phyloP scores from a whole-genome alignment of 148 eudicot species.

The Rhododendron molle region DNA sequence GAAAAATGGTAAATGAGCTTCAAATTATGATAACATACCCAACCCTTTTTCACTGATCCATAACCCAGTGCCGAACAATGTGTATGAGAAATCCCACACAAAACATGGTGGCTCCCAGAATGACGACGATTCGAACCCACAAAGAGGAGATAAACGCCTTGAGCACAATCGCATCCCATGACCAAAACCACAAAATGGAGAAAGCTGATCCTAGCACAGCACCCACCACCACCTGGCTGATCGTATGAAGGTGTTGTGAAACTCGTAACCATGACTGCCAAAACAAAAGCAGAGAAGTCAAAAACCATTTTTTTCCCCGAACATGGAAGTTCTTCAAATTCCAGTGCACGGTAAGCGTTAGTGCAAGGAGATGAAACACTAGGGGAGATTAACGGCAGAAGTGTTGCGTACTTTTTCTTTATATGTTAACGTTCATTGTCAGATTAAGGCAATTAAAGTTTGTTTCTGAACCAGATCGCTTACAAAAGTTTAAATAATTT shows the following conservation, averaged over 20 bases:
- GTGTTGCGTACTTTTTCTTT: not conserved
- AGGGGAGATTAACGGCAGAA: not conserved
- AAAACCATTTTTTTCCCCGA: not conserved
- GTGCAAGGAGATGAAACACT: not conserved
- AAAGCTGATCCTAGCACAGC: slow-evolving; percentile 55
- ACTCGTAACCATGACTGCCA: slow-evolving; percentile 93
- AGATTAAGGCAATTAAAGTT: not conserved
- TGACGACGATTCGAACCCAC: slow-evolving; percentile 51
- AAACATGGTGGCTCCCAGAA: slow-evolving; percentile 37
- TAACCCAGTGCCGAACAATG: slow-evolving; percentile 41
- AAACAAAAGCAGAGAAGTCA: slow-evolving; percentile 7
- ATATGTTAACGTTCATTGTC: not conserved
- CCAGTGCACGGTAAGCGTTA: not conserved
- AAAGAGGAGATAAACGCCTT: slow-evolving; percentile 42
- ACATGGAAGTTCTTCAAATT: not conserved
- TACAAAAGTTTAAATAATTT: not conserved
- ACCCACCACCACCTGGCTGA: slow-evolving; percentile 77
- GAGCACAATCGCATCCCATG: slow-evolving; percentile 53
- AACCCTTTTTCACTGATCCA: slow-evolving; percentile 12
- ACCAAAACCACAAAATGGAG: slow-evolving; percentile 69
- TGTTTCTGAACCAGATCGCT: not conserved
- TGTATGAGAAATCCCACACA: slow-evolving; percentile 38
- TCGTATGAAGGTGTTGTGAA: slow-evolving; percentile 54
- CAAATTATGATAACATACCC: not conserved
- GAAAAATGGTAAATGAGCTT: not conserved